Evolutionary conservation across 139 green algal genomes (phyloP).

Genomic region (Chlamydomonas schloesseri): DNA sequence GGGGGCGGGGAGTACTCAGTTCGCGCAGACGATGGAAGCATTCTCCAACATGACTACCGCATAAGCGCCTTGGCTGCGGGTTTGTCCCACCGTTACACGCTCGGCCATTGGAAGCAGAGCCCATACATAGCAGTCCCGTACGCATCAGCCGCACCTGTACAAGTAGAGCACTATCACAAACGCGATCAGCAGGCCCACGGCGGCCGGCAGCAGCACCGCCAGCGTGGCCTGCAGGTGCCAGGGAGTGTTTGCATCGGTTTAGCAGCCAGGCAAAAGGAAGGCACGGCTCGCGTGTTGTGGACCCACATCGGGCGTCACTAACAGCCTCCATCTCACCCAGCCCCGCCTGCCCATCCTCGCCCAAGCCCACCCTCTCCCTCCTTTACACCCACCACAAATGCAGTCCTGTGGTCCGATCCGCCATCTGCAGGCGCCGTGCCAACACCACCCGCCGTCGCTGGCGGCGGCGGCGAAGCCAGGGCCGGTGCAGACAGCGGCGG

Average conservation of each 20-base stretch:
- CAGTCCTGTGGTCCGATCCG: neutral
- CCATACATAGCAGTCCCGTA: too few relatives aligned
- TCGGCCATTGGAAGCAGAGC: too few relatives aligned
- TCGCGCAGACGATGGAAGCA: too few relatives aligned
- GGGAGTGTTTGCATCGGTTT: too few relatives aligned
- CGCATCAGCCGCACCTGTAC: neutral
- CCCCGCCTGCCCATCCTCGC: too few relatives aligned
- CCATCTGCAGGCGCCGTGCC: neutral
- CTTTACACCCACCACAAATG: neutral
- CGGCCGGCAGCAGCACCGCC: conserved; percentile 14
- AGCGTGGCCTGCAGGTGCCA: neutral
- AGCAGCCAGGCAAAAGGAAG: neutral
- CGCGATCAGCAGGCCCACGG: neutral
- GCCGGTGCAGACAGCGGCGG: too few relatives aligned
- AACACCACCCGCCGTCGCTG: neutral
- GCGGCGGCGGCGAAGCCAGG: neutral
- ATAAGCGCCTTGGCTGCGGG: too few relatives aligned
- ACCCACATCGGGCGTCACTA: neutral
- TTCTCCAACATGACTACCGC: too few relatives aligned
- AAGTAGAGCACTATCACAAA: neutral
- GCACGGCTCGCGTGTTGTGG: neutral
- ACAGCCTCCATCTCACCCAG: neutral
- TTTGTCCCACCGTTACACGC: too few relatives aligned
- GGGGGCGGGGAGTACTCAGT: too few relatives aligned
- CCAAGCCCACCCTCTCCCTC: neutral